Conservation (phyloP, 345 rosid genomes). For the Sonneratia alba region DNA sequence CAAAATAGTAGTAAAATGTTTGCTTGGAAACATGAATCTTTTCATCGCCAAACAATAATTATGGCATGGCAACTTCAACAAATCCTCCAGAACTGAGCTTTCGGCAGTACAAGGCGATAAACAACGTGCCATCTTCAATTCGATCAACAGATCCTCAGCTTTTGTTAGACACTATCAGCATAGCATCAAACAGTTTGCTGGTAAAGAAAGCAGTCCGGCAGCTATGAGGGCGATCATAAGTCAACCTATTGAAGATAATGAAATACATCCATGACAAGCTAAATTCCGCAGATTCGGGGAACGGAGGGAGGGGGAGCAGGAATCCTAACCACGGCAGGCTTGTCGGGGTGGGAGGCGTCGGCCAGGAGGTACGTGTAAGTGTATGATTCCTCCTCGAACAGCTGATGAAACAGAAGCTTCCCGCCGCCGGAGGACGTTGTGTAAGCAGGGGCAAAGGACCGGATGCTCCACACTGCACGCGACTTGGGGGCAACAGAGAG, state of each 20-base stretch:
- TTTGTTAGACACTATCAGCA: background rate
- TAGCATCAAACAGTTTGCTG: background rate
- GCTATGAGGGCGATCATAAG: background rate
- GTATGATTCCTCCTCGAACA: constrained; percentile 83
- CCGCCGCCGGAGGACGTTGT: constrained; percentile 7
- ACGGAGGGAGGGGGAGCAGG: too few relatives aligned
- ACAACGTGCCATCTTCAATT: background rate
- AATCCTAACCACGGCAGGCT: constrained; percentile 69
- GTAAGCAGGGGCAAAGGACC: constrained; percentile 1
- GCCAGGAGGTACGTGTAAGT: constrained; percentile 54
- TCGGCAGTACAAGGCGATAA: background rate
- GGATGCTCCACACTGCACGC: background rate
- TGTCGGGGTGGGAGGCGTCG: constrained; percentile 49
- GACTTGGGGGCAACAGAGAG: background rate
- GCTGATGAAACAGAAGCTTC: constrained; percentile 73
- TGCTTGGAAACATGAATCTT: background rate
- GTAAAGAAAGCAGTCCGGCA: background rate
- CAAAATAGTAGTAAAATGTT: background rate
- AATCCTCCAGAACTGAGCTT: background rate
- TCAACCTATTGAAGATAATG: too few relatives aligned
- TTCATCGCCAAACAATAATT: background rate
- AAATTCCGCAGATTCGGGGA: too few relatives aligned
- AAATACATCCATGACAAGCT: too few relatives aligned
- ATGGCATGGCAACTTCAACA: background rate
- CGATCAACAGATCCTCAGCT: background rate